Percentiles rank a stretch among this genome's conserved stretches.
These are phyloP conservation scores for Phytopythium montanum DNA, from an alignment of 352 stramenopile species.

Conservation along the genomic window DNA sequence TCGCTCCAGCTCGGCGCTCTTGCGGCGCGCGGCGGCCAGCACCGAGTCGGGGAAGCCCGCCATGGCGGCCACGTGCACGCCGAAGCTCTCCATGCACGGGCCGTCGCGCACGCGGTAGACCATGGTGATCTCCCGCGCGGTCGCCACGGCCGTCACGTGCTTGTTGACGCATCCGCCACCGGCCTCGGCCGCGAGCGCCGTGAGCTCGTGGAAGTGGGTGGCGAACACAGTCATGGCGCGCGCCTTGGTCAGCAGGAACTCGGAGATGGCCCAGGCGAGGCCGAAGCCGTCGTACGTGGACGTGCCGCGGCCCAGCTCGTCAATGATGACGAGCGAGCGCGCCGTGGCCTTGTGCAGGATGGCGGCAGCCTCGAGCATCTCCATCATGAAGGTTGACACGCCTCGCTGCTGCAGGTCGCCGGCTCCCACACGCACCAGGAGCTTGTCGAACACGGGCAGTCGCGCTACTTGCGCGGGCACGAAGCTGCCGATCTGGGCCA, in stretches of 20 bases:
- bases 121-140: conserved; percentile 87
- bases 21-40: conserved; percentile 92
- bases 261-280: conserved; percentile 97
- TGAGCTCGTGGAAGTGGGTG: conserved; percentile 99
- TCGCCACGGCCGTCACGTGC: conserved; percentile 92
- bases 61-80: conserved; percentile 98
- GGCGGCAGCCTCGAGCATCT: conserved; percentile 98
- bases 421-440: conserved; percentile 96
- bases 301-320: conserved; percentile 98
- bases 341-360: conserved; percentile 95
- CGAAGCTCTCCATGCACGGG: conserved; percentile 97
- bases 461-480: conserved; percentile 92
- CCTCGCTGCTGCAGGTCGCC: conserved; percentile 96
- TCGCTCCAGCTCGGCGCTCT: conserved; percentile 93
- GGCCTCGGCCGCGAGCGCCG: conserved; percentile 83
- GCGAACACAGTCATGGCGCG: conserved; percentile 91
- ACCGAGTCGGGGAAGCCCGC: conserved; percentile 93
- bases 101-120: conserved; percentile 92
- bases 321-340: conserved; percentile 97
- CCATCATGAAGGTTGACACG: conserved; percentile 99
- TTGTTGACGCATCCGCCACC: conserved; percentile 90
- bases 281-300: conserved; percentile 98
- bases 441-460: conserved; percentile 94
- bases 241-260: conserved; percentile 95
- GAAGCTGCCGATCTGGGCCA: conserved; percentile 97